Conservation (phyloP, 768 basidiomycete species). For the Bullera alba region DNA sequence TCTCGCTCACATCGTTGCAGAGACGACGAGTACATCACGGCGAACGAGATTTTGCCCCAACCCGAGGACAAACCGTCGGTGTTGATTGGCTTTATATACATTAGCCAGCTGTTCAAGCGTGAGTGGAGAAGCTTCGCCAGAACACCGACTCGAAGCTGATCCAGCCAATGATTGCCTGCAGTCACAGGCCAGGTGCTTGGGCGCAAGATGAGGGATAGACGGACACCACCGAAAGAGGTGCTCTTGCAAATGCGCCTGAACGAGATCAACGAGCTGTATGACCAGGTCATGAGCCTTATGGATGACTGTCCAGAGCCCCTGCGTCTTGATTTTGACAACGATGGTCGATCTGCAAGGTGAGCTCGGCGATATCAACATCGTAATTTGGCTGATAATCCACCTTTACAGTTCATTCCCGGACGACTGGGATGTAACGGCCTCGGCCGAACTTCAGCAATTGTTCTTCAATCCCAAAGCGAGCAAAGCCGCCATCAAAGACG, state of each 20-base stretch:
- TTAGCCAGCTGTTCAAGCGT: constrained; percentile 13
- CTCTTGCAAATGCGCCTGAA: constrained; percentile 51
- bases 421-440: constrained; percentile 50
- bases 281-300: constrained; percentile 66
- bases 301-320: constrained; percentile 69
- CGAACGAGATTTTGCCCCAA: constrained; percentile 71
- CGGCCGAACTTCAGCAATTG: constrained; percentile 80
- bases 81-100: constrained; percentile 64
- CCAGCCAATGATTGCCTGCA: too few relatives aligned
- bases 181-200: too few relatives aligned
- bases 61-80: constrained; percentile 80
- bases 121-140: too few relatives aligned
- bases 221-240: constrained; percentile 27
- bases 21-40: constrained; percentile 61
- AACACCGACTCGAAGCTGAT: too few relatives aligned
- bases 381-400: constrained; percentile 2
- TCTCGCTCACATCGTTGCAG: constrained; percentile 45
- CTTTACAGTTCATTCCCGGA: too few relatives aligned
- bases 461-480: constrained; percentile 86
- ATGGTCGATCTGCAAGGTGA: constrained; percentile 11
- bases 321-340: constrained; percentile 48
- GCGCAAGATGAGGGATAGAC: too few relatives aligned
- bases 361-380: neutral
- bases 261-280: constrained; percentile 73
- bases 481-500: constrained; percentile 75